Base-by-base conservation (phyloP, 78 protist species). In the Anaeramoeba ignava region DNA sequence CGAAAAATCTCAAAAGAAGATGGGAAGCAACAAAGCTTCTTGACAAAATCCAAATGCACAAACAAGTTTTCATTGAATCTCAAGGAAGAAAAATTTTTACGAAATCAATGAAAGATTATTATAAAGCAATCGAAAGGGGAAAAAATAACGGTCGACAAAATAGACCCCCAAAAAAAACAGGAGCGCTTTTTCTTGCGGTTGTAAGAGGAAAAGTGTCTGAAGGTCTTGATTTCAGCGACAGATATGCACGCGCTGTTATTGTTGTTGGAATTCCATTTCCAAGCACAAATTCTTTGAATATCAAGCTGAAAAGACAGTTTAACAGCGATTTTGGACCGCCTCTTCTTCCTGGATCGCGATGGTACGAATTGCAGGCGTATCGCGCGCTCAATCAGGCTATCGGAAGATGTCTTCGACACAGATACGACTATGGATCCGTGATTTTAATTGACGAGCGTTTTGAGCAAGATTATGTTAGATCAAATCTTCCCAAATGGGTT, bases 251-350 rank as follows among this genome's bases (percentile, higher is more conserved):
- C 0, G 78, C 82, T 0, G 94, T 87, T 23, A 31, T 91, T 23
- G 39, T 85, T 41, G 89, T 86, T 54, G 94, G 94, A 12, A 67
- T 91, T 2, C 94, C 94, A 1, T 91, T 42, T 42, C 91, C 91
- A 1, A 78, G 68, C 84, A 0, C 33, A 38, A 78, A 78, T 67
- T 90, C 87, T 40, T 82, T 85, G 0, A 40, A 2, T 0, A 33
- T 88, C 17, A 42, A 2, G 34, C 3, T 81, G 83, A 3, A 1
- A 37, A 23, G 42, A 3, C 0, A 0, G 1, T 73, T 73, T 81
- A 0, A 0, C 34, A 1, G 84, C 78, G 78, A 67, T 27, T 31
- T 27, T 27, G 38, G 78, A 27, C 78, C 31, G 78, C 78, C 78
- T 27, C 27, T n/a, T 31, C 31, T 82, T 27, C 54, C 84, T 3